These are phyloP conservation scores for Lecanoromycetidae sp. DNA, from an alignment of 2,329 filamentous ascomycete genomes.

Conservation along the genomic window DNA sequence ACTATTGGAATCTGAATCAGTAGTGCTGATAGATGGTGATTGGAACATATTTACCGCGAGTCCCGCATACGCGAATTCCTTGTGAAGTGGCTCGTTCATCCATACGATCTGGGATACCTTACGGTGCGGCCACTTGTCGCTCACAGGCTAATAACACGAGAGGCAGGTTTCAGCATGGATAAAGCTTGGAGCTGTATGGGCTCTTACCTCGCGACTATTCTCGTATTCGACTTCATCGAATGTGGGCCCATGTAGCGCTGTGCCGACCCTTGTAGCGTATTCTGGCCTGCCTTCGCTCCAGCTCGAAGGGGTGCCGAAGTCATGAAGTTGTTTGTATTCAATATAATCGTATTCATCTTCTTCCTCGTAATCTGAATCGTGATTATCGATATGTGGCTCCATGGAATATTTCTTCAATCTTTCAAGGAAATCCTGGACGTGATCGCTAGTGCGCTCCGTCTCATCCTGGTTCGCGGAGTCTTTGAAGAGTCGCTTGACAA, in stretches of 20 bases:
- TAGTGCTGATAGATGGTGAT: not conserved
- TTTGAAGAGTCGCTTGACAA: not conserved
- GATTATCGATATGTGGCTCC: not conserved
- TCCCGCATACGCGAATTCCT: not conserved
- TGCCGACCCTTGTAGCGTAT: not conserved
- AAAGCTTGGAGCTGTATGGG: not conserved
- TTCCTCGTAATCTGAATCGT: not conserved
- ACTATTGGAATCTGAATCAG: not conserved
- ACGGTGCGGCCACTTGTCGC: not conserved
- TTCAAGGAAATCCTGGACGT: not conserved
- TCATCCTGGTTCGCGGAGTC: not conserved
- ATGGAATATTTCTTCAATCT: not conserved
- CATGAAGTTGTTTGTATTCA: too few species aligned
- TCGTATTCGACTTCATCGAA: not conserved
- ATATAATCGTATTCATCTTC: not conserved
- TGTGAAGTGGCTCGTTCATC: not conserved
- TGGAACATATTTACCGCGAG: not conserved
- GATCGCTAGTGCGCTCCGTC: not conserved
- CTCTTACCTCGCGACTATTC: not conserved
- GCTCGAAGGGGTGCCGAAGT: too few species aligned
- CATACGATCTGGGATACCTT: constrained; percentile 1
- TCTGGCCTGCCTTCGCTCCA: not conserved
- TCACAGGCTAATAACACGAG: not conserved
- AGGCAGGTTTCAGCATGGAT: not conserved
- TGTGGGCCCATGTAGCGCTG: not conserved